Evolutionary conservation across 2,329 filamentous ascomycete genomes (phyloP), one percentile per base, ranked within the genome.

Genomic region (Diplocarpon rosae): DNA sequence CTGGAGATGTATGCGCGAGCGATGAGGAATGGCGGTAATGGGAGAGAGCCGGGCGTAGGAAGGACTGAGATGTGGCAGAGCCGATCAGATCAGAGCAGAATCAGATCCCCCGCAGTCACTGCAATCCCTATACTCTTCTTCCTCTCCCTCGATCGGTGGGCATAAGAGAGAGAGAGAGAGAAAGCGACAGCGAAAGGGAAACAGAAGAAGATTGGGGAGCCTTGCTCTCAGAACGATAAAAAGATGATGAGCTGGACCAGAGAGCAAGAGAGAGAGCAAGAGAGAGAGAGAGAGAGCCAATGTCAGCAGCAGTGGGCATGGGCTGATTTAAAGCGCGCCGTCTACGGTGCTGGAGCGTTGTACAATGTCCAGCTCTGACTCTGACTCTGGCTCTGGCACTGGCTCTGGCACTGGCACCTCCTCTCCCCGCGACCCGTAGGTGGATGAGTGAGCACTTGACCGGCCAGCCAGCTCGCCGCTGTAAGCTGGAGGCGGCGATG

Each of bases 301-400:
- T 48, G 53, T 56, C 53, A 58, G 56, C 56, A 55, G 54, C 52
- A 56, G 48, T 46, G 52, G 54, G 51, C 42, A 52, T 52, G 51
- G 52, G 52, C 49, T 49, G 48, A 48, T 51, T 56, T 55, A 47
- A 58, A 42, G 37, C 8, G 20, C 43, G 30, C 39, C 37, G 39
- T 30, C 35, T 35, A 37, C 24, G 29, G 30, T 29, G 24, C 39
- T 42, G 30, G 20, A 24, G 20, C 20, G 20, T 24, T 7, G 20
- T 24, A n/a, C n/a, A n/a, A n/a, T n/a, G 20, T 24, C 20, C 20
- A 24, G 20, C 20, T 24, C 20, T 24, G 20, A n/a, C n/a, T n/a
- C n/a, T 24, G 20, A 7, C 20, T 24, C 20, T 24, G 20, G 20
- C n/a, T n/a, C n/a, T n/a, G n/a, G n/a, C n/a, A n/a, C 7, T 24